Conservation (phyloP, 148 eudicot genomes). For the Rhododendron mucronatum region DNA sequence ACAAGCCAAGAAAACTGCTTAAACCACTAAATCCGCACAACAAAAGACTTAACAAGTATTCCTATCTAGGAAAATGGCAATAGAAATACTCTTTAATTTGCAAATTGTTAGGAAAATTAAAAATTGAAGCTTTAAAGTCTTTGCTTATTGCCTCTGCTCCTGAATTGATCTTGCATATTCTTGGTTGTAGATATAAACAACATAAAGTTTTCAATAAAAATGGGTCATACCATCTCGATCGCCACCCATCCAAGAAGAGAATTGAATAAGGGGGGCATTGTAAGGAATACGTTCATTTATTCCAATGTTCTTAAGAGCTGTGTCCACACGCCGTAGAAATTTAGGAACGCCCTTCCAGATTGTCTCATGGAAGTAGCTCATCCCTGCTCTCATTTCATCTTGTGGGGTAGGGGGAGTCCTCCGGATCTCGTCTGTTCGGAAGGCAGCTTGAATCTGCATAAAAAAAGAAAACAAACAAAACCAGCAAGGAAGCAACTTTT, state of each 20-base stretch:
- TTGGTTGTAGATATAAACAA: not conserved
- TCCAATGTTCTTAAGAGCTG: conserved; percentile 94
- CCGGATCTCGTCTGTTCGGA: conserved; percentile 93
- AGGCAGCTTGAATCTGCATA: conserved; percentile 93
- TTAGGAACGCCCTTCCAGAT: conserved; percentile 99
- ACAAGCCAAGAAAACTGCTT: not conserved
- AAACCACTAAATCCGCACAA: not conserved
- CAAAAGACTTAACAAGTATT: not conserved
- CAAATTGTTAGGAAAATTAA: not conserved
- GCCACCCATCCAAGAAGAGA: conserved; percentile 99
- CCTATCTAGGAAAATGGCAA: not conserved
- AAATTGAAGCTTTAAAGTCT: not conserved
- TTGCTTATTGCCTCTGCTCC: not conserved
- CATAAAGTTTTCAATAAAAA: not conserved
- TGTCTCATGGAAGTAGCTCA: conserved; percentile 98
- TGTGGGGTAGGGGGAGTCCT: conserved; percentile 91
- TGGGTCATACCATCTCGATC: conserved; percentile 81
- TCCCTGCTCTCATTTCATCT: conserved; percentile 99
- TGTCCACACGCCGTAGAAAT: conserved; percentile 90
- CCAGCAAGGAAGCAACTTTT: not conserved
- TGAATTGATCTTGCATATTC: not conserved
- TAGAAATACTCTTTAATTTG: not conserved
- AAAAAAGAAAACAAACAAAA: conserved; percentile 10
- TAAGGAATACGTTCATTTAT: conserved; percentile 93
- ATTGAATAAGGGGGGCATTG: conserved; percentile 95